phyloP scores from a whole-genome alignment of 371 early-diverging fungal species.

The Dipsacomyces acuminosporus region DNA sequence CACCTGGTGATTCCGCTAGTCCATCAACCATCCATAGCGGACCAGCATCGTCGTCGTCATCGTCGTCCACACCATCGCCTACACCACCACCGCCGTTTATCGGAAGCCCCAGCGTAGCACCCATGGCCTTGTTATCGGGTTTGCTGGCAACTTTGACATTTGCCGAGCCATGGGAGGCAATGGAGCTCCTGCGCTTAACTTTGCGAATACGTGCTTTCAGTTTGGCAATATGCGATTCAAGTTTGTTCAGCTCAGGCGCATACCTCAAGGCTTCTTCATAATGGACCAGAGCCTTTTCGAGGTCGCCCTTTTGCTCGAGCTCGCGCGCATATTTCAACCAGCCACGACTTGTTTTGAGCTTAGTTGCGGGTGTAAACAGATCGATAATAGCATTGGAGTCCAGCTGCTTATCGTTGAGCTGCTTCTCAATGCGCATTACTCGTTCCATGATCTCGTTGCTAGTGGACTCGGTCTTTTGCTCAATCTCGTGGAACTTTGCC shows the following conservation, averaged over 20 bases:
- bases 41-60: constrained; percentile 9
- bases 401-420: constrained; percentile 15
- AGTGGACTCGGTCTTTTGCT: constrained; percentile 9
- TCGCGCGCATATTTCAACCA: constrained; percentile 47
- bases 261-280: constrained; percentile 47
- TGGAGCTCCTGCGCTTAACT: constrained; percentile 36
- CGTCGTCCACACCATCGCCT: neutral
- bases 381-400: constrained; percentile 40
- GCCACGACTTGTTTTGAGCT: constrained; percentile 52
- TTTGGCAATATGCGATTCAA: constrained; percentile 44
- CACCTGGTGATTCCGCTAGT: constrained; percentile 38
- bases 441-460: constrained; percentile 43
- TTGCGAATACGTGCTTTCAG: constrained; percentile 28
- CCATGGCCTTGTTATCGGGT: neutral
- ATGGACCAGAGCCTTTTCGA: constrained; percentile 45
- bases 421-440: constrained; percentile 41
- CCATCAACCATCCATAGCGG: constrained; percentile 37
- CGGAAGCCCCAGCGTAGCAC: neutral
- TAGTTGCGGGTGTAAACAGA: constrained; percentile 50
- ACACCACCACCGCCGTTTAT: neutral
- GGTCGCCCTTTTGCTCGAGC: constrained; percentile 47
- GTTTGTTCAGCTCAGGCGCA: constrained; percentile 43
- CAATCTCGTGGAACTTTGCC: constrained; percentile 13
- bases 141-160: constrained; percentile 7
- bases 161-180: constrained; percentile 29